Evolutionary conservation across 1,139 yeast genomes (phyloP), one percentile per base, ranked within the genome.

Genomic region (Sugiyamaella neomexicana): DNA sequence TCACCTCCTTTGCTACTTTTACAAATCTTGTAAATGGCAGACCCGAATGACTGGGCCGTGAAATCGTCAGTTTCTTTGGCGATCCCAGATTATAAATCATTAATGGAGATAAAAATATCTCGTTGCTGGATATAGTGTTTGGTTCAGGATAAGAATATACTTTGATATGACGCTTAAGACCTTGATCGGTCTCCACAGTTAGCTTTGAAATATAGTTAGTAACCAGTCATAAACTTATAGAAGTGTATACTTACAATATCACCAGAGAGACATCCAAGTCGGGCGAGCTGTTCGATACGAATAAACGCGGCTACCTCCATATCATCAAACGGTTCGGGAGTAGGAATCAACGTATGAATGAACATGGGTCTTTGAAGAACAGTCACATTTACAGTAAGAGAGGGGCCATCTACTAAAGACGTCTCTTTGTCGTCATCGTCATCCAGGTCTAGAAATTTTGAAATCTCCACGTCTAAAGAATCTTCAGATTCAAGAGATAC

Each of bases 91-190:
- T 86, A 51, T 79, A 68, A 43, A 78, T 66, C n/a, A 86, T 72
- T 3, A 87, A 66, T 0, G 96, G 96, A 0, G 95, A 84, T 1
- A 86, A 50, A 62, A 82, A 81, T 0, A 86, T 62, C 1, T 67
- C 63, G 1, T 76, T 77, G 0, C 65, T 47, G 5, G 69, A 59
- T 57, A 76, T 80, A 7, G 68, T 66, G 60, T 79, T 82, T 13
- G 93, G 91, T 62, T 86, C 93, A 1, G 81, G 77, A 57, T 83
- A 80, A 0, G 90, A 78, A 61, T 80, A 80, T 0, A 86, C 58
- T 58, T 80, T 75, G 5, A 85, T 76, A 25, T 75, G 60, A n/a
- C 79, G 62, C 3, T 55, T 13, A 3, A 40, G 27, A 8, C 45
- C 45, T 6, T 40, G 39, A n/a, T 6, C 54, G 50, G 8, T 54